These are phyloP conservation scores for Agarophyton chilense DNA, from an alignment of 23 red algal genomes.

Conservation along the genomic window DNA sequence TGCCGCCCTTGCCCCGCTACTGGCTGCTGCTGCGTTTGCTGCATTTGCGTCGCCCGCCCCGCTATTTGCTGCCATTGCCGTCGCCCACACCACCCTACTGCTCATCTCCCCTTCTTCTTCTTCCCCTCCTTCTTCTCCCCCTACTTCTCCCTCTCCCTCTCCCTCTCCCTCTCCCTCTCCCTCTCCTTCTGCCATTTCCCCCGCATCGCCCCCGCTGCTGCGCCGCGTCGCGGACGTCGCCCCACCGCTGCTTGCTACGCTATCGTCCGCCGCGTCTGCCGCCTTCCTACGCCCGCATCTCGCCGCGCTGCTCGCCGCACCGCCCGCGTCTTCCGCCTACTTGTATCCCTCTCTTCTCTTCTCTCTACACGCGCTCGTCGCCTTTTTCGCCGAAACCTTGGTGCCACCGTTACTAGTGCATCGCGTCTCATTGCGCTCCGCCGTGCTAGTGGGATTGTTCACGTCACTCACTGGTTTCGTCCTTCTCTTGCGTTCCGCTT, in stretches of 20 bases:
- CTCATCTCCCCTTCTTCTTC: no score
- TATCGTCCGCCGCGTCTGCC: neutral
- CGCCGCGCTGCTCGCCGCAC: neutral
- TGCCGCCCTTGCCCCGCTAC: neutral
- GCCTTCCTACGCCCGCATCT: constrained; percentile 1
- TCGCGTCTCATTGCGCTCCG: neutral
- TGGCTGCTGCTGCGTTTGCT: no score
- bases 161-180: neutral
- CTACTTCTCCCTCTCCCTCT: neutral
- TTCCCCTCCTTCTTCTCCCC: neutral
- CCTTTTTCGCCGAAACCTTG: neutral
- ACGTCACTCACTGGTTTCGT: neutral
- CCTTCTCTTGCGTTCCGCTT: neutral
- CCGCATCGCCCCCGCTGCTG: neutral
- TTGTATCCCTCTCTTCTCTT: neutral
- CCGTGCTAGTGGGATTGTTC: neutral
- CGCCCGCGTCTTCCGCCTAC: neutral
- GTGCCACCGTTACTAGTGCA: neutral
- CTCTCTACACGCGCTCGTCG: neutral
- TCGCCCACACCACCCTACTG: no score
- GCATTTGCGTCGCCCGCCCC: no score
- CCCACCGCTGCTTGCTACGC: neutral
- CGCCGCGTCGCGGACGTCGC: neutral
- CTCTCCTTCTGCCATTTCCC: neutral
- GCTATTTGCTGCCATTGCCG: neutral